Base-by-base conservation (phyloP, 768 basidiomycete species). In the Amanita inopinata region DNA sequence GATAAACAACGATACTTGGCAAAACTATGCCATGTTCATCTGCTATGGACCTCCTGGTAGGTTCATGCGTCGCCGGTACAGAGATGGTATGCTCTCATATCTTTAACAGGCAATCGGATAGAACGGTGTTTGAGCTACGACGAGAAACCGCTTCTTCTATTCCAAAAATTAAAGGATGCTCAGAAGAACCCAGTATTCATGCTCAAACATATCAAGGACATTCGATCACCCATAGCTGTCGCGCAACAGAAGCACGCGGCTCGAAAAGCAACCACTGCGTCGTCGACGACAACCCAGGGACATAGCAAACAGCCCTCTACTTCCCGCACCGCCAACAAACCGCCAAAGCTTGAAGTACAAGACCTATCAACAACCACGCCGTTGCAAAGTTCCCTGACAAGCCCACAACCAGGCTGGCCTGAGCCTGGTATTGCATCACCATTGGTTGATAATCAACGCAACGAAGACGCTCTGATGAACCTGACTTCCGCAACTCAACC, bases 111-210 rank as follows among this genome's bases (percentile, higher is more conserved):
- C 46, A 80, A 78, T 53, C 78, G 82, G 17, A 78, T 80, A 63
- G 96, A 99, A 60, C 81, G 96, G 24, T 99, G 96, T 64, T 64
- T 99, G 42, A 87, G 87, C 55, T 97, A 96, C 53, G 96, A 99
- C 56, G 96, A 99, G 65, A 98, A 98, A 56, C 96, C 96, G 0
- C 69, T 99, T 24, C 70, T 98, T 36, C 77, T 99, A 30, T 99
- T 99, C 68, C 96, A 98, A 60, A 91, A 87, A 58, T 74, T 98
- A 44, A 99, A 98, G 58, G 96, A 99, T 51, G 80, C 83, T 1
- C 90, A 91, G 63, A 97, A 97, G 65, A 92, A 96, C 49, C 94
- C 96, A 2, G 94, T 99, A 5, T 99, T 99, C 63, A 99, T 99
- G 96, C 75, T 94, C 41, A 88, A 92, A 49, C 89, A 94, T 49